Percentiles rank a stretch among this genome's conserved stretches.
phyloP scores from a whole-genome alignment of 2,329 filamentous ascomycete species.

The Shiraia bambusicola region DNA sequence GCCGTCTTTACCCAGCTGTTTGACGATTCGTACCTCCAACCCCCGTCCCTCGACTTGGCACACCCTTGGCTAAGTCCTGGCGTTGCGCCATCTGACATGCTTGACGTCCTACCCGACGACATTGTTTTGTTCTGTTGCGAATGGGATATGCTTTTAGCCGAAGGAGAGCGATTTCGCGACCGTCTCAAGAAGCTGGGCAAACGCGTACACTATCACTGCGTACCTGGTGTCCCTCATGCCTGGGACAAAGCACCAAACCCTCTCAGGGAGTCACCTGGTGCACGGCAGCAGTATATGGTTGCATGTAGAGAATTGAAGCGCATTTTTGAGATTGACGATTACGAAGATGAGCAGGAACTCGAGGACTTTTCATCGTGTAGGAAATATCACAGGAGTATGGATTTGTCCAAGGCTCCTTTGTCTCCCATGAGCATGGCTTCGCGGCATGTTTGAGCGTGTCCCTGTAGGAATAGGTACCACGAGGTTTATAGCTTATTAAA shows the following conservation, averaged over 20 bases:
- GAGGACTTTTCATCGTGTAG: slow-evolving; percentile 7
- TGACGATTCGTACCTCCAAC: slow-evolving; percentile 54
- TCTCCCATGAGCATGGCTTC: too few species aligned
- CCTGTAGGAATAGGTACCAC: too few species aligned
- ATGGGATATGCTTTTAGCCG: slow-evolving; percentile 67
- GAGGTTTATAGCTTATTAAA: too few species aligned
- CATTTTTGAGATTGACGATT: slow-evolving; percentile 43
- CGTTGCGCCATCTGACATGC: slow-evolving; percentile 55
- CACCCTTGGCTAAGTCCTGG: slow-evolving; percentile 63
- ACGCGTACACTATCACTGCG: slow-evolving; percentile 59
- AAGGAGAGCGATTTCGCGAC: slow-evolving; percentile 63
- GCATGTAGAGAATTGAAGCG: slow-evolving; percentile 55
- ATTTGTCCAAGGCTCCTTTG: not conserved
- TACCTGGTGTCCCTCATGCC: slow-evolving; percentile 61
- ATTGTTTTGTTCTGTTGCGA: slow-evolving; percentile 65
- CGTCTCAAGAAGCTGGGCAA: slow-evolving; percentile 58
- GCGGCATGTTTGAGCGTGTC: too few species aligned
- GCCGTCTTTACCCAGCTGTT: slow-evolving; percentile 55
- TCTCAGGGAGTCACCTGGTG: slow-evolving; percentile 53
- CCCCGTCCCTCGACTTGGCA: slow-evolving; percentile 51
- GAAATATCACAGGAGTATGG: slow-evolving; percentile 14
- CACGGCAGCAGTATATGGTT: slow-evolving; percentile 56
- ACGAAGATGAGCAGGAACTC: slow-evolving; percentile 18
- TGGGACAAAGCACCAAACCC: slow-evolving; percentile 70
- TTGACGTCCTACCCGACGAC: slow-evolving; percentile 59